phyloP scores from a whole-genome alignment of 306 rosid species.

The Vigna unguiculata region DNA sequence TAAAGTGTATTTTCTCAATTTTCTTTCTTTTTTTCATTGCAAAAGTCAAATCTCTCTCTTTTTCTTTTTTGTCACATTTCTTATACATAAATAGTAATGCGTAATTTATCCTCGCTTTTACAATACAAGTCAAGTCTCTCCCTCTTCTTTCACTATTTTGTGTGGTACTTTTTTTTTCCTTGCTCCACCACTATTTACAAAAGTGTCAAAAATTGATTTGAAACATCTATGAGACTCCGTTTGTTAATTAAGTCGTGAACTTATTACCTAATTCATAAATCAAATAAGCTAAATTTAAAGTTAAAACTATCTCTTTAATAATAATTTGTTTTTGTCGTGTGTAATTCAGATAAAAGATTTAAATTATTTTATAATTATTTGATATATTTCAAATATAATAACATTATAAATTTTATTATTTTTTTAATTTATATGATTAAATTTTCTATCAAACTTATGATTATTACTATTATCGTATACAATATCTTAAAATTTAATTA shows the following conservation, averaged over 20 bases:
- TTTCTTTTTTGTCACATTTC: neutral
- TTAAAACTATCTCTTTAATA: neutral
- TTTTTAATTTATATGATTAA: neutral
- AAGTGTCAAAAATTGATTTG: neutral
- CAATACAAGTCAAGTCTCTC: too few relatives aligned
- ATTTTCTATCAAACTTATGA: neutral
- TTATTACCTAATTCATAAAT: neutral
- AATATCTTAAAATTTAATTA: too few relatives aligned
- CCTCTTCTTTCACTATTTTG: neutral
- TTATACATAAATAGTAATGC: neutral
- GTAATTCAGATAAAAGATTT: neutral
- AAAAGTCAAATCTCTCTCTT: neutral
- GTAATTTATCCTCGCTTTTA: neutral
- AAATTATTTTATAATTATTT: too few relatives aligned
- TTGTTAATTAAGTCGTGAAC: too few relatives aligned
- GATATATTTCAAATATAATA: neutral
- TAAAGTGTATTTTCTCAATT: neutral
- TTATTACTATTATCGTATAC: too few relatives aligned
- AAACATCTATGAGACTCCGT: too few relatives aligned
- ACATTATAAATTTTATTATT: neutral
- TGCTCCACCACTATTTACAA: neutral
- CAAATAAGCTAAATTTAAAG: neutral
- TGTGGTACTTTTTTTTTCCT: neutral
- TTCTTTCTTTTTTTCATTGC: neutral
- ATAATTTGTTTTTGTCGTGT: neutral